Conservation (phyloP, 116 monocot species). For the Papilionanthe hybrid region DNA sequence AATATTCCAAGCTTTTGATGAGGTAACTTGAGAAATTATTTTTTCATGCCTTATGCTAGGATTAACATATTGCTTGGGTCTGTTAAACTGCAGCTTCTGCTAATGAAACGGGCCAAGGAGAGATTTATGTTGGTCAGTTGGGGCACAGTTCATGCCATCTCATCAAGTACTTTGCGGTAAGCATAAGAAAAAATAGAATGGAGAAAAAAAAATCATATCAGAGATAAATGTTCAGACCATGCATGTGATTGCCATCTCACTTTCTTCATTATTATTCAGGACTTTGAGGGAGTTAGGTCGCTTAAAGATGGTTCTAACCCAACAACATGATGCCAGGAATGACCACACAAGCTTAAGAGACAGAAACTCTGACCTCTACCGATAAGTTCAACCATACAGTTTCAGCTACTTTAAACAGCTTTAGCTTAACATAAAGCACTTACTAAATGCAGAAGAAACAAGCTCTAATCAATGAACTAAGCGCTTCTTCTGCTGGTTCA, state of each 20-base stretch:
- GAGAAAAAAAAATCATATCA: not conserved
- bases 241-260: not conserved
- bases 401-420: not conserved
- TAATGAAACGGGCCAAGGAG: conserved; percentile 70
- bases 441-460: conserved; percentile 36
- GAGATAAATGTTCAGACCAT: not conserved
- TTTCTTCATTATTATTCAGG: conserved; percentile 4
- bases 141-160: conserved; percentile 45
- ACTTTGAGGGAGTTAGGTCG: conserved; percentile 36
- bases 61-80: not conserved
- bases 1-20: conserved; percentile 88
- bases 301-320: conserved; percentile 56
- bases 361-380: conserved; percentile 45
- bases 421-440: not conserved
- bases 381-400: conserved; percentile 14
- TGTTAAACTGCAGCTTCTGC: conserved; percentile 39
- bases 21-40: conserved; percentile 28
- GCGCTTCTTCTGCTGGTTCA: conserved; percentile 23
- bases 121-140: conserved; percentile 68
- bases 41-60: not conserved
- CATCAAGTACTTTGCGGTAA: conserved; percentile 64
- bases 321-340: conserved; percentile 65
- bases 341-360: conserved; percentile 42
- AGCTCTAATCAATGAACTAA: conserved; percentile 28
- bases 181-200: not conserved